Evolutionary conservation across 2,329 filamentous ascomycete genomes (phyloP).

Genomic region (Calonectria pseudoreteaudii): DNA sequence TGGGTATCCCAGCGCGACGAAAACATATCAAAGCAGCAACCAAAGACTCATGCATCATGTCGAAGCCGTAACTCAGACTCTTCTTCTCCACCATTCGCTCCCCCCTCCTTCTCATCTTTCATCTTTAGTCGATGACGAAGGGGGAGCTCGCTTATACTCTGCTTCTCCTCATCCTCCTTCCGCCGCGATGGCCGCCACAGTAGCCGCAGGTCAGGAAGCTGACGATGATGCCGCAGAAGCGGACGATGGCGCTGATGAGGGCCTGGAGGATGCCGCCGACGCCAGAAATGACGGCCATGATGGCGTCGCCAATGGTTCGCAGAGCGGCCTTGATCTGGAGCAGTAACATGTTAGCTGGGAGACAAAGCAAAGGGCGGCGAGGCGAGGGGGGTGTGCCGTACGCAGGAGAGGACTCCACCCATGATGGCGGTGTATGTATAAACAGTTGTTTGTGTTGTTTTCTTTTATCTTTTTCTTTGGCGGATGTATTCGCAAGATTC

Average conservation of each 20-base stretch:
- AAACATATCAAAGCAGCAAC: slow-evolving; percentile 22
- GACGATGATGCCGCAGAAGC: slow-evolving; percentile 75
- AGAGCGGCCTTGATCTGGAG: slow-evolving; percentile 68
- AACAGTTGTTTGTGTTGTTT: slow-evolving; percentile 16
- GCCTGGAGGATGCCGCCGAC: slow-evolving; percentile 74
- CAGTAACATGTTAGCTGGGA: slow-evolving; percentile 29
- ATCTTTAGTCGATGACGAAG: slow-evolving; percentile 15
- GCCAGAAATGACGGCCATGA: slow-evolving; percentile 77
- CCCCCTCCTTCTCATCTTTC: not conserved
- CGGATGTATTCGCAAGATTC: not conserved
- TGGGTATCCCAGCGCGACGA: slow-evolving; percentile 44
- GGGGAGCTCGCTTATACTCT: slow-evolving; percentile 32
- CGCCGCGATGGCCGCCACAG: slow-evolving; percentile 42
- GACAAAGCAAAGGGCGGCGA: not conserved
- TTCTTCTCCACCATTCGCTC: not conserved
- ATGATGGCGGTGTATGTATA: slow-evolving; percentile 57
- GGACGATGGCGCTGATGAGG: slow-evolving; percentile 75
- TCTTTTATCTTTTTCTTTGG: slow-evolving; percentile 25
- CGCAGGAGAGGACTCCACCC: slow-evolving; percentile 87
- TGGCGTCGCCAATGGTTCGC: slow-evolving; percentile 72
- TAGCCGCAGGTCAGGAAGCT: slow-evolving; percentile 70
- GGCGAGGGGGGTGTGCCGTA: slow-evolving; percentile 62
- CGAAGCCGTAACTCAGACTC: slow-evolving; percentile 10
- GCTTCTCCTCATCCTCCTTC: slow-evolving; percentile 35
- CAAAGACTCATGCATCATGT: slow-evolving; percentile 19